These are phyloP conservation scores for Penicillium sp. DNA, from an alignment of 2,329 filamentous ascomycete genomes.

Conservation along the genomic window DNA sequence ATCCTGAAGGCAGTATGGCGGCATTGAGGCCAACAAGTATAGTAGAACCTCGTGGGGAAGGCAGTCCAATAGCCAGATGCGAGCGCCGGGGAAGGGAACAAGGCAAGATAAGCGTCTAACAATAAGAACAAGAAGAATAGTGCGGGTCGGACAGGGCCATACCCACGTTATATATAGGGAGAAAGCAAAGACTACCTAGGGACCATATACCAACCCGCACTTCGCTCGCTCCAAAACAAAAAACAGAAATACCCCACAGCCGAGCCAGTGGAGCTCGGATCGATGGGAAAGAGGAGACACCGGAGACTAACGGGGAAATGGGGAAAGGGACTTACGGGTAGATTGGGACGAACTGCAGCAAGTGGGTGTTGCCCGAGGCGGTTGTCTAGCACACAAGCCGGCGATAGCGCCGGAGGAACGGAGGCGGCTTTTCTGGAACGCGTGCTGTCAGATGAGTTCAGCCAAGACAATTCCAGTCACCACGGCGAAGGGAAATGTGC, in stretches of 20 bases:
- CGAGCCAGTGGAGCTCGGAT: constrained; percentile 13
- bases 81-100: constrained; percentile 2
- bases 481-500: too few relatives aligned
- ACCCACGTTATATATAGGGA: constrained; percentile 6
- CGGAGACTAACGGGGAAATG: too few relatives aligned
- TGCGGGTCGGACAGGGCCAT: not conserved
- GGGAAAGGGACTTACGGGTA: constrained; percentile 19
- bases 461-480: too few relatives aligned
- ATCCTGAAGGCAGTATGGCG: constrained; percentile 76
- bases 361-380: too few relatives aligned
- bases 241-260: not conserved
- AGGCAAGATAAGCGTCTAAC: too few relatives aligned
- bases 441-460: constrained; percentile 19
- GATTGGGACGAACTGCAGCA: constrained; percentile 9
- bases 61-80: not conserved
- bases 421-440: too few relatives aligned
- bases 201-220: too few relatives aligned
- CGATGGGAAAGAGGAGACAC: too few relatives aligned
- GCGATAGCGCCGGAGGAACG: constrained; percentile 35
- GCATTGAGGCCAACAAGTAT: constrained; percentile 59
- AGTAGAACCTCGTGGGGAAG: constrained; percentile 4
- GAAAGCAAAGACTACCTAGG: not conserved
- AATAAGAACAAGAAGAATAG: too few relatives aligned
- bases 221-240: not conserved
- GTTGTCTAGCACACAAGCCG: too few relatives aligned